Evolutionary conservation across 306 rosid species (phyloP).

Genomic region (Vicia sativa): DNA sequence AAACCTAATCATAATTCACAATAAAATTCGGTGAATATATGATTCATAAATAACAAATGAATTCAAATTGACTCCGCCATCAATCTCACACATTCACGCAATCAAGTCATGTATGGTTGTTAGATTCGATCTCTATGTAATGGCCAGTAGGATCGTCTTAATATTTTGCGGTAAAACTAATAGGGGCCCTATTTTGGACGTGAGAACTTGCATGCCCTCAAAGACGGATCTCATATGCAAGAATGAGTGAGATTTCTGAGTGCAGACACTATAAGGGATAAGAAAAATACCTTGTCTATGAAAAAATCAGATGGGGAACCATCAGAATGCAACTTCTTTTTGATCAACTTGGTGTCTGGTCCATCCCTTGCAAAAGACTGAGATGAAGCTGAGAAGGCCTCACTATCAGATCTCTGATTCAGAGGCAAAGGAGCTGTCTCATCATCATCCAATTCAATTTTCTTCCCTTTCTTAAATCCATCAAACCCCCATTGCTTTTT

Average conservation of each 20-base stretch:
- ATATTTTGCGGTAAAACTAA: too few species aligned
- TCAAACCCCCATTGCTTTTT: slow-evolving; percentile 81
- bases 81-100: background rate
- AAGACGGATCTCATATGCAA: too few species aligned
- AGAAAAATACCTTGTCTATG: slow-evolving; percentile 75
- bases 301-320: slow-evolving; percentile 82
- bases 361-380: slow-evolving; percentile 52
- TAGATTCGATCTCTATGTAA: background rate
- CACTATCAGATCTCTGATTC: slow-evolving; percentile 64
- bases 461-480: slow-evolving; percentile 85
- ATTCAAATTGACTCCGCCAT: background rate
- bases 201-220: too few species aligned
- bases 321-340: slow-evolving; percentile 69
- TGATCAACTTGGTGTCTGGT: slow-evolving; percentile 61
- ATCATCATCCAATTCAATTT: slow-evolving; percentile 60
- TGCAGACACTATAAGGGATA: background rate
- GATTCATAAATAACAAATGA: background rate
- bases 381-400: slow-evolving; percentile 44
- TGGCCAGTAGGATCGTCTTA: too few species aligned
- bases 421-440: slow-evolving; percentile 79
- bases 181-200: too few species aligned
- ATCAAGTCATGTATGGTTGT: background rate
- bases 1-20: slow-evolving; percentile 52
- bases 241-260: too few species aligned
- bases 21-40: background rate